Conservation (phyloP, 352 stramenopile genomes). For the Peronospora tabacina region DNA sequence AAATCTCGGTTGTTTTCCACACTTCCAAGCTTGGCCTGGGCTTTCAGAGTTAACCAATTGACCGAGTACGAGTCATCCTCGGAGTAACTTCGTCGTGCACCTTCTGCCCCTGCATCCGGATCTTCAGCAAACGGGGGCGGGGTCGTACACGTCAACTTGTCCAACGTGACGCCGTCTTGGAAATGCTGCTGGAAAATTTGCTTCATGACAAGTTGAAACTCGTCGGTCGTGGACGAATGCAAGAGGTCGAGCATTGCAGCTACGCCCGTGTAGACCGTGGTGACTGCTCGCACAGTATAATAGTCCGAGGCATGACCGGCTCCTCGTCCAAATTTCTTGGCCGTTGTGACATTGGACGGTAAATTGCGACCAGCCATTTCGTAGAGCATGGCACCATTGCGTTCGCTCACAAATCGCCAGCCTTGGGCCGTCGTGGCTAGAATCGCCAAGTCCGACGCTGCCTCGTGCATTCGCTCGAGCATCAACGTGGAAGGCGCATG, state of each 20-base stretch:
- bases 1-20: constrained; percentile 48
- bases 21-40: constrained; percentile 27
- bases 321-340: constrained; percentile 38
- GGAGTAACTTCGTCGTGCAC: constrained; percentile 30
- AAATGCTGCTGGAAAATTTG: constrained; percentile 57
- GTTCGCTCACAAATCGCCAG: constrained; percentile 47
- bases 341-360: constrained; percentile 33
- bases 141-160: constrained; percentile 54
- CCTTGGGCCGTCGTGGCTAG: constrained; percentile 36
- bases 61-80: constrained; percentile 65
- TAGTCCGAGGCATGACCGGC: constrained; percentile 50
- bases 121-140: constrained; percentile 41
- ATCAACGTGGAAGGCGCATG: constrained; percentile 51
- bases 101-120: constrained; percentile 19
- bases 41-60: constrained; percentile 55
- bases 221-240: constrained; percentile 34
- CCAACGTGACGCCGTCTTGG: constrained; percentile 40
- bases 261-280: constrained; percentile 42
- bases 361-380: constrained; percentile 49
- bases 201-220: constrained; percentile 46
- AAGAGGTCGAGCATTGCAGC: constrained; percentile 42
- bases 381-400: constrained; percentile 49
- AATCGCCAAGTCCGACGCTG: constrained; percentile 46
- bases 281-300: constrained; percentile 57
- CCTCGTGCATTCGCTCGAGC: constrained; percentile 53